Percentiles rank a stretch among this genome's conserved stretches.
These are phyloP conservation scores for Vaccinium myrtillus DNA, from an alignment of 148 eudicot species.

Conservation along the genomic window DNA sequence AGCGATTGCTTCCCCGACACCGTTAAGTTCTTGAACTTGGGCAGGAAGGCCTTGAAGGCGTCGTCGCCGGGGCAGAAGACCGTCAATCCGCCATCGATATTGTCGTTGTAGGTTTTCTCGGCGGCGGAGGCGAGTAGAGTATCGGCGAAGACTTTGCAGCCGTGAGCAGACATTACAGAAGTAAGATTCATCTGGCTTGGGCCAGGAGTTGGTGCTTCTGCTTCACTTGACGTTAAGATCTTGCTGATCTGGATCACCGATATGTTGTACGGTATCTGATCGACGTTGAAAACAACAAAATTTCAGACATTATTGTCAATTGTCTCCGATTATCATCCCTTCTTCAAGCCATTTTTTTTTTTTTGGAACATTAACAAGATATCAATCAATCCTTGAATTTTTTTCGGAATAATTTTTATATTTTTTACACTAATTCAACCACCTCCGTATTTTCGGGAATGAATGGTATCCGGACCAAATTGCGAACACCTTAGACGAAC, in stretches of 20 bases:
- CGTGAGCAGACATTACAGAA: constrained; percentile 71
- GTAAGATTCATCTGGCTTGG: constrained; percentile 67
- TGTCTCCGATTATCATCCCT: too few relatives aligned
- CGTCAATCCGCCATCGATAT: constrained; percentile 72
- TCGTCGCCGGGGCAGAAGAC: constrained; percentile 81
- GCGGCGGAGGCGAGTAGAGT: constrained; percentile 52
- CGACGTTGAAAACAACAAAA: not conserved
- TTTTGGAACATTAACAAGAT: too few relatives aligned
- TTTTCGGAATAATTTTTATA: too few relatives aligned
- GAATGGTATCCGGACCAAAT: too few relatives aligned
- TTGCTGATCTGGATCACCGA: constrained; percentile 75
- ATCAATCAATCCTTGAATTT: too few relatives aligned
- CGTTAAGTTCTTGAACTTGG: constrained; percentile 66
- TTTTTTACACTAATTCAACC: too few relatives aligned
- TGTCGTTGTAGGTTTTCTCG: constrained; percentile 41
- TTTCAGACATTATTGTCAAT: not conserved
- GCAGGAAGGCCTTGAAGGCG: constrained; percentile 60
- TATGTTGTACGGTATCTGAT: constrained; percentile 57
- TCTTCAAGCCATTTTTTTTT: too few relatives aligned
- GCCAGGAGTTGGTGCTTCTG: constrained; percentile 68
- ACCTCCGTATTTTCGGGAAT: too few relatives aligned
- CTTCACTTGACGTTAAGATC: constrained; percentile 49
- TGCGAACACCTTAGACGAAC: too few relatives aligned
- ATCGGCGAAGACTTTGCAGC: constrained; percentile 83
- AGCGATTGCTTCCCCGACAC: constrained; percentile 54